These are phyloP conservation scores for Calonectria hongkongensis DNA, from an alignment of 2,329 filamentous ascomycete species.

Conservation along the genomic window DNA sequence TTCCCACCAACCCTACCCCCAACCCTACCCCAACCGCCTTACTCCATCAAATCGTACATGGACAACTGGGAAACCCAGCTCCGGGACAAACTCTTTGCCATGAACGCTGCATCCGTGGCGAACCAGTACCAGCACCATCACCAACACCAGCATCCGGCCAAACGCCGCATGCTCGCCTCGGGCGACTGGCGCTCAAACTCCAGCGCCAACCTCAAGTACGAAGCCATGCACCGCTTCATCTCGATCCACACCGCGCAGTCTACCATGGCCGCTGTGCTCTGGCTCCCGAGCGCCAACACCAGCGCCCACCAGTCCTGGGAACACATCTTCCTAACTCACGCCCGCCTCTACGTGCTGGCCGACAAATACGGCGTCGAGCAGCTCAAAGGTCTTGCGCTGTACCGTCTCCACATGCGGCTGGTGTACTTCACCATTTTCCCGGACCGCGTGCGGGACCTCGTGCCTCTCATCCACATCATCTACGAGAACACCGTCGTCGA, in stretches of 20 bases:
- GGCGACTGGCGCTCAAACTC: background rate
- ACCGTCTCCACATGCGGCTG: slow-evolving; percentile 48
- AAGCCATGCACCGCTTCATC: slow-evolving; percentile 43
- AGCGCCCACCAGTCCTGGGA: slow-evolving; percentile 33
- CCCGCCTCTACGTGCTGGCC: slow-evolving; percentile 52
- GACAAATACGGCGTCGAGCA: slow-evolving; percentile 50
- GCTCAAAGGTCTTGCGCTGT: slow-evolving; percentile 44
- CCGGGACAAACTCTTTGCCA: background rate
- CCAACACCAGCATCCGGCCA: slow-evolving; percentile 12
- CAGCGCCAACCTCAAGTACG: slow-evolving; percentile 39
- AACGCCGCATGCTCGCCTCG: slow-evolving; percentile 24
- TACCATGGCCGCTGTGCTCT: background rate
- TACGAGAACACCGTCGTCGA: slow-evolving; percentile 49
- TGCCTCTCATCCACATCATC: slow-evolving; percentile 44
- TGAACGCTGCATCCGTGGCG: background rate
- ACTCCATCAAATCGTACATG: slow-evolving; percentile 41
- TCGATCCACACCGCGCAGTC: background rate
- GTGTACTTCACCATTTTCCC: slow-evolving; percentile 39
- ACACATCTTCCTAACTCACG: slow-evolving; percentile 49
- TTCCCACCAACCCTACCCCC: background rate
- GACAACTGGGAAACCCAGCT: slow-evolving; percentile 24
- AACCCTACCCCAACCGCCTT: slow-evolving; percentile 23
- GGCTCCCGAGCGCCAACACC: slow-evolving; percentile 12
- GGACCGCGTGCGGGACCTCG: slow-evolving; percentile 45
- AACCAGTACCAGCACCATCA: no score